Evolutionary conservation across 768 basidiomycete species (phyloP), one percentile per base, ranked within the genome.

Genomic region (Tephrocybe sp.): DNA sequence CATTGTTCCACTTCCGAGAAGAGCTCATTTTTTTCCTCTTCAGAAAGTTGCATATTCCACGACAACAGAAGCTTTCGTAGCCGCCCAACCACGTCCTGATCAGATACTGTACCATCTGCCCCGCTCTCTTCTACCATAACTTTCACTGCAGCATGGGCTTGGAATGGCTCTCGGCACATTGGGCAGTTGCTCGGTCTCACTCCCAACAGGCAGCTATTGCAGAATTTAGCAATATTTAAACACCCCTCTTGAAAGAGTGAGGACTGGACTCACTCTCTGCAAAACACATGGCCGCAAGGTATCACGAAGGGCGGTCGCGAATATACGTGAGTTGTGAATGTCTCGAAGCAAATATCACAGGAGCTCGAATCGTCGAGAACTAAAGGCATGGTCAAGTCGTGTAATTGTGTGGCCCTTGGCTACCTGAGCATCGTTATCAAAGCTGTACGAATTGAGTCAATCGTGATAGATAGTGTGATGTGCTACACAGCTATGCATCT

Each of bases 251-350:
- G 6, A 15, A 23, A 19, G 27, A 37, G 37, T 40, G 27, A 41
- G 75, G 12, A 34, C 15, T 15, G 7, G 18, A 53, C 84, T 60
- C 62, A 88, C 86, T 69, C 64, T 61, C 71, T 70, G 62, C 87
- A 89, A 70, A 88, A 88, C 25, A 86, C 75, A 66, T 88, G 86
- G 29, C 88, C 88, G 58, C 88, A 90, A 18, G 82, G 76, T 53
- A 89, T 87, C 12, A 78, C 82, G 62, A 86, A 79, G 4, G 86
- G 87, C 43, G 76, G 69, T 60, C 76, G 74, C 27, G 72, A 63
- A 21, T 70, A 69, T 31, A 75, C 69, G 69, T 77, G 79, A 16
- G 19, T 11, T 33, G 74, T 65, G 61, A 86, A 88, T 18, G 69
- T 68, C 48, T 85, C 83, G 49, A 86, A 71, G 64, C 87, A 90